These are phyloP conservation scores for Aspergillus nomiae DNA, from an alignment of 2,329 filamentous ascomycete genomes.

Conservation along the genomic window DNA sequence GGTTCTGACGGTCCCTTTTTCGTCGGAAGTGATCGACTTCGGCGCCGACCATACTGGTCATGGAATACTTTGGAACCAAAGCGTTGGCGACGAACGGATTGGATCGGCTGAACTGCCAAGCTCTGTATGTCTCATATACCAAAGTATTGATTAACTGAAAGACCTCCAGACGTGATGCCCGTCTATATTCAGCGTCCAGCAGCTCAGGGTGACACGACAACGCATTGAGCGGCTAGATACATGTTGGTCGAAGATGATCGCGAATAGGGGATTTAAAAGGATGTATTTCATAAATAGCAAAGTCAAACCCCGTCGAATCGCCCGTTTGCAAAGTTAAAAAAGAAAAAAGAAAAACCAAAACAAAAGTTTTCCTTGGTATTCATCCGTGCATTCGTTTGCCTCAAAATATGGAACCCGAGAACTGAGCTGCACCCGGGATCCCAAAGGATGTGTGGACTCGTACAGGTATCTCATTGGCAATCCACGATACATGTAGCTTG, in stretches of 20 bases:
- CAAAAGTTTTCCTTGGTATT: neutral
- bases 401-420: neutral
- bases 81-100: slow-evolving; percentile 2
- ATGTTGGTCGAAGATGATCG: slow-evolving; percentile 19
- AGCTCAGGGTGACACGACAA: slow-evolving; percentile 24
- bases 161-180: neutral
- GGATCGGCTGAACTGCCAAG: neutral
- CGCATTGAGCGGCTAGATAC: slow-evolving; percentile 26
- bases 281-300: slow-evolving; percentile 10
- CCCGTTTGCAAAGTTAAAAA: slow-evolving; percentile 5
- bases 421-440: neutral
- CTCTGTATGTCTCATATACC: slow-evolving; percentile 4
- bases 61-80: slow-evolving; percentile 1
- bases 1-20: neutral
- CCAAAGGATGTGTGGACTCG: neutral
- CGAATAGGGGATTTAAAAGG: slow-evolving; percentile 23
- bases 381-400: neutral
- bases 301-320: neutral
- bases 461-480: neutral
- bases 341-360: neutral
- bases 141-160: neutral
- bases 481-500: neutral
- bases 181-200: slow-evolving; percentile 4
- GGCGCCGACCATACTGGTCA: neutral
- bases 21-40: neutral